These are phyloP conservation scores for Coccomyxa sp. DNA, from an alignment of 139 green algal genomes.

Conservation along the genomic window DNA sequence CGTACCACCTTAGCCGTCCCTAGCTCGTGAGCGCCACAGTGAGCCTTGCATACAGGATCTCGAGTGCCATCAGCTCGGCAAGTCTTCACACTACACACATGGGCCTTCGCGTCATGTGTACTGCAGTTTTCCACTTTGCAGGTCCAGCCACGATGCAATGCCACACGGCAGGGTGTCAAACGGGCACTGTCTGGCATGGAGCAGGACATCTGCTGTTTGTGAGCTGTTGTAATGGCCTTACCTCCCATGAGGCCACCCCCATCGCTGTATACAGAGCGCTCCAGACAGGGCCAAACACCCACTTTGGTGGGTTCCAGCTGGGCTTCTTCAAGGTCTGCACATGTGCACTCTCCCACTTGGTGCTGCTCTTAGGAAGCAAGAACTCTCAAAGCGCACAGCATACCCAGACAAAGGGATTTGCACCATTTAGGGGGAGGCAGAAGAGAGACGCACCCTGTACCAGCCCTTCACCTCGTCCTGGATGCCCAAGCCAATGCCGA, in stretches of 20 bases:
- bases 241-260: conserved; percentile 26
- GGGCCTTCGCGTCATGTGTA: too few species aligned
- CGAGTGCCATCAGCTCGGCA: too few species aligned
- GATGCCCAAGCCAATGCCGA: conserved; percentile 21
- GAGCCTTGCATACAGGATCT: too few species aligned
- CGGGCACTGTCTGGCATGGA: too few species aligned
- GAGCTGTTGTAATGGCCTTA: too few species aligned
- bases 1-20: background rate
- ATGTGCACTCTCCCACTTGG: conserved; percentile 18
- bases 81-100: too few species aligned
- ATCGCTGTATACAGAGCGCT: conserved; percentile 27
- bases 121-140: too few species aligned
- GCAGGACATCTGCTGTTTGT: too few species aligned
- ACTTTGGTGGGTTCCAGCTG: conserved; percentile 37
- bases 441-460: conserved; percentile 22
- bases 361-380: background rate
- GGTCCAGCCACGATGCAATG: too few species aligned
- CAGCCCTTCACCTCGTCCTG: conserved; percentile 38
- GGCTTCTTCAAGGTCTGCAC: conserved; percentile 41
- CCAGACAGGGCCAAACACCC: conserved; percentile 47
- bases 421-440: background rate
- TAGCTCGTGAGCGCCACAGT: too few species aligned
- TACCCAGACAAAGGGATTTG: background rate
- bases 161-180: too few species aligned
- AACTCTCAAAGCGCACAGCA: background rate